Percentiles rank a stretch among this genome's conserved stretches.
phyloP scores from a whole-genome alignment of 371 early-diverging fungal species.

The Zychaea mexicana region DNA sequence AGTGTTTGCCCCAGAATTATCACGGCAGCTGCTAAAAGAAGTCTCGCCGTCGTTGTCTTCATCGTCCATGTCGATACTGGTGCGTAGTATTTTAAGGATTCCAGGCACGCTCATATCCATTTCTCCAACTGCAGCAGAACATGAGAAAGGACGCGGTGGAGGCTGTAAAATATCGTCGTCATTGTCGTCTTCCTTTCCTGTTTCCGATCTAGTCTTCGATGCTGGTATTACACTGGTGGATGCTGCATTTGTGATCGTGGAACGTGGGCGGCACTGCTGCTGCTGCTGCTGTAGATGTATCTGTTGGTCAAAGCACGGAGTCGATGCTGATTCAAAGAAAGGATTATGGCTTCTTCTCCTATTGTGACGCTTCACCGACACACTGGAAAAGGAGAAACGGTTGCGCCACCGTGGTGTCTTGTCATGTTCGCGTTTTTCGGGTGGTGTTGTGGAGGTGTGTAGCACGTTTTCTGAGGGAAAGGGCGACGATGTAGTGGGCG shows the following conservation, averaged over 20 bases:
- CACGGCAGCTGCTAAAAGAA: background rate
- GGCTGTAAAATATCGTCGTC: too few species aligned
- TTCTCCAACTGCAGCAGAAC: too few species aligned
- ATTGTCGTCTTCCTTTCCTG: too few species aligned
- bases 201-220: too few species aligned
- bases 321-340: background rate
- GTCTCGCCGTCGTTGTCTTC: background rate
- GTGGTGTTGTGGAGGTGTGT: too few species aligned
- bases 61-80: background rate
- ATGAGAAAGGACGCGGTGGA: too few species aligned
- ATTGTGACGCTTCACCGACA: background rate
- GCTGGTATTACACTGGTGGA: background rate
- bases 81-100: conserved; percentile 6
- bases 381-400: background rate
- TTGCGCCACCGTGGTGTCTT: background rate
- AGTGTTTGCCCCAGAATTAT: too few species aligned
- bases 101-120: conserved; percentile 10
- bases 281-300: background rate
- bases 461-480: background rate
- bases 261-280: background rate
- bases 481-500: background rate
- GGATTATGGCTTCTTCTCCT: background rate
- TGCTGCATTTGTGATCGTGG: too few species aligned
- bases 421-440: background rate
- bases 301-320: background rate